Evolutionary conservation across 1,284 basidiomycete genomes (phyloP).

Genomic region (Cryptococcus floricola): DNA sequence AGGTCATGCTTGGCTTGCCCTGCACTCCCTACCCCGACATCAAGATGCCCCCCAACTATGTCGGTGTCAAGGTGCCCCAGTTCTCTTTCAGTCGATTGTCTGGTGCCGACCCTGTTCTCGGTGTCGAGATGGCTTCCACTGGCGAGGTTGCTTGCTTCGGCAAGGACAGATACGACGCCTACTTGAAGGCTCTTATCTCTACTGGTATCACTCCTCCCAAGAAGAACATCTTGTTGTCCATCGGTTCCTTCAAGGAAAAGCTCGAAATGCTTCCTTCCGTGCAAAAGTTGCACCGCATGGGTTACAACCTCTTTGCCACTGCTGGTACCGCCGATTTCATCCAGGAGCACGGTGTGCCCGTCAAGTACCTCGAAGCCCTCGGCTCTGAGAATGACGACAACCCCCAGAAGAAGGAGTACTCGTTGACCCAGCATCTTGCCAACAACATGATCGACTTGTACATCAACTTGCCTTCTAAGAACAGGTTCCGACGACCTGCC

Average conservation of each 20-base stretch:
- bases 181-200: slow-evolving; percentile 84
- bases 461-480: slow-evolving; percentile 98
- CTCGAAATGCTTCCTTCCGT: slow-evolving; percentile 92
- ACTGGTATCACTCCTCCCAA: slow-evolving; percentile 91
- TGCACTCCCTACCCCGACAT: slow-evolving; percentile 86
- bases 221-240: slow-evolving; percentile 48
- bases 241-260: slow-evolving; percentile 95
- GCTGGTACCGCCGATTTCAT: slow-evolving; percentile 96
- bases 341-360: slow-evolving; percentile 59
- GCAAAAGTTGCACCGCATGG: slow-evolving; percentile 90
- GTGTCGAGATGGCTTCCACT: slow-evolving; percentile 98
- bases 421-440: slow-evolving; percentile 86
- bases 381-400: slow-evolving; percentile 64
- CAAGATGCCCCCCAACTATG: slow-evolving; percentile 82
- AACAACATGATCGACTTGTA: slow-evolving; percentile 98
- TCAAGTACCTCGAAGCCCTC: slow-evolving; percentile 83
- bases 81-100: slow-evolving; percentile 95
- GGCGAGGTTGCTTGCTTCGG: slow-evolving; percentile 99
- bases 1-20: slow-evolving; percentile 89
- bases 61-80: slow-evolving; percentile 95
- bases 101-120: slow-evolving; percentile 88
- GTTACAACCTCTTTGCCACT: slow-evolving; percentile 96
- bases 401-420: slow-evolving; percentile 91
- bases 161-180: slow-evolving; percentile 89
- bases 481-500: slow-evolving; percentile 93